Conservation (phyloP, 169 alveolate species). For the Toxoplasma gondii region DNA sequence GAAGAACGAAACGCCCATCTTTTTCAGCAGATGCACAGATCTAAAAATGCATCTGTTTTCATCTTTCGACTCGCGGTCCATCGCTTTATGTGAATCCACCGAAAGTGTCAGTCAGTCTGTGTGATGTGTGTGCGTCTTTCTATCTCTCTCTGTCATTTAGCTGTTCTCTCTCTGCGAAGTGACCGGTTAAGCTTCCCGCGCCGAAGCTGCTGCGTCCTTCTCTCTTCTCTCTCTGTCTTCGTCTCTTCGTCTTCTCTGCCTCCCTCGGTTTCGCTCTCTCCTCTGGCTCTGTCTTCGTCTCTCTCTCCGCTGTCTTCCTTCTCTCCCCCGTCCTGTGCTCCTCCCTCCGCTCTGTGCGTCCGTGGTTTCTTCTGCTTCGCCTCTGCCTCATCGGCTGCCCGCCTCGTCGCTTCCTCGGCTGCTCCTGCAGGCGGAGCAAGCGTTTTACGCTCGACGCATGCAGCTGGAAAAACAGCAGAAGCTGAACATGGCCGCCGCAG, state of each 20-base stretch:
- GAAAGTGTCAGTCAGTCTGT: too few species aligned
- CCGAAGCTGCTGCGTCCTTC: too few species aligned
- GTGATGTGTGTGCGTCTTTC: too few species aligned
- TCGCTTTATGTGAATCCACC: too few species aligned
- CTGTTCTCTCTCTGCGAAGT: too few species aligned
- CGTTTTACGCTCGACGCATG: slow-evolving; percentile 30
- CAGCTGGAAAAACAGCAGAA: slow-evolving; percentile 32
- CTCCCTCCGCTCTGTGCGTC: not conserved
- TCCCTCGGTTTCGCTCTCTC: not conserved
- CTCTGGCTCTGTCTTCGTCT: too few species aligned
- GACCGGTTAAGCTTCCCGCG: too few species aligned
- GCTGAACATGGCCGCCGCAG: slow-evolving; percentile 50
- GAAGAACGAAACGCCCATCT: not conserved
- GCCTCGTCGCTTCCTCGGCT: not conserved
- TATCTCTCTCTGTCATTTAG: too few species aligned
- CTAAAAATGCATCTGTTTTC: too few species aligned
- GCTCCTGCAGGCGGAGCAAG: slow-evolving; percentile 39
- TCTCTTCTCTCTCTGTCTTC: not conserved
- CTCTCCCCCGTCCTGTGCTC: not conserved
- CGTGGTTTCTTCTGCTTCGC: not conserved
- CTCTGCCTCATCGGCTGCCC: not conserved
- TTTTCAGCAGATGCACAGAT: not conserved
- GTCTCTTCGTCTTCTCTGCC: not conserved
- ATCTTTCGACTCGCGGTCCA: too few species aligned
- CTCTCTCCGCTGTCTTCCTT: not conserved